Percentiles rank a stretch among this genome's conserved stretches.
These are phyloP conservation scores for Solanum piurae DNA, from an alignment of 257 asterid species.

Conservation along the genomic window DNA sequence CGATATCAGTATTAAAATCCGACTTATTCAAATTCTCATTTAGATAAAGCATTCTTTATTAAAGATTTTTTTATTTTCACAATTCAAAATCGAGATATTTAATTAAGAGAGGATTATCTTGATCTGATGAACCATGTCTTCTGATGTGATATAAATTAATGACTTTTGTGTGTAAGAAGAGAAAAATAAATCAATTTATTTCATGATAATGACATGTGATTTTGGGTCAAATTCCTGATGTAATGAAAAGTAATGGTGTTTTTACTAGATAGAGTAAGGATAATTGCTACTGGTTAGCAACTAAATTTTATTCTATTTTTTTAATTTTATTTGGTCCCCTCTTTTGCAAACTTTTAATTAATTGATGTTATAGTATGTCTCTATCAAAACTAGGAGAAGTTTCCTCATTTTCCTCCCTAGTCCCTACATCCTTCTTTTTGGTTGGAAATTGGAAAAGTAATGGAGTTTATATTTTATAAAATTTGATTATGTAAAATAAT, in stretches of 20 bases:
- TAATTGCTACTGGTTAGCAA: not conserved
- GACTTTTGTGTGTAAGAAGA: not conserved
- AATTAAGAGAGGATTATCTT: not conserved
- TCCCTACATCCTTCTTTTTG: not conserved
- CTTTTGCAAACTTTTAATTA: not conserved
- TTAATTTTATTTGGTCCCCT: not conserved
- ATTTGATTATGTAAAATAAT: not conserved
- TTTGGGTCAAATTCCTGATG: not conserved
- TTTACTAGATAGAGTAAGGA: not conserved
- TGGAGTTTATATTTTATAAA: not conserved
- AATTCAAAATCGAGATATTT: not conserved
- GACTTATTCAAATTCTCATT: fast-evolving
- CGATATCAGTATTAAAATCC: fast-evolving
- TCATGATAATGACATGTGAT: not conserved
- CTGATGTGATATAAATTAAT: not conserved
- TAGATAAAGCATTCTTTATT: fast-evolving
- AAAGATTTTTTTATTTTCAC: fast-evolving
- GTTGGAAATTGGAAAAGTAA: not conserved
- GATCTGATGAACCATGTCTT: not conserved
- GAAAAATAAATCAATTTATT: not conserved
- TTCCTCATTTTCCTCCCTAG: not conserved
- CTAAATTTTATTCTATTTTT: not conserved
- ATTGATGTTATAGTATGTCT: not conserved
- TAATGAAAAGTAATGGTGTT: not conserved
- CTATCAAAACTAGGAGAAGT: not conserved